phyloP scores from a whole-genome alignment of 257 asterid species.

The Ilex asprella region DNA sequence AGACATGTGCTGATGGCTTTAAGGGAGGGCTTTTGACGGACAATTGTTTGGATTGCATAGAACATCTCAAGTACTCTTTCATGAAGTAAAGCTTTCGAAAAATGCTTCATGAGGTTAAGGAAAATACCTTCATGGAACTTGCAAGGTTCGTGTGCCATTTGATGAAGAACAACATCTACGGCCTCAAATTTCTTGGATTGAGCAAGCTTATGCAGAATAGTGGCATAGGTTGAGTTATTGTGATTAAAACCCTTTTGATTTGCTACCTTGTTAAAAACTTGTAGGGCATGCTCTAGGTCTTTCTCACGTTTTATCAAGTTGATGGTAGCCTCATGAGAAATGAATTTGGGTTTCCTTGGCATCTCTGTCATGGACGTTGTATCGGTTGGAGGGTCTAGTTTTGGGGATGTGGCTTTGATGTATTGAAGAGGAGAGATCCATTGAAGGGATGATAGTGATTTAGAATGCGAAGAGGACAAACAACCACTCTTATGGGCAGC shows the following conservation, averaged over 20 bases:
- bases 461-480: constrained; percentile 17
- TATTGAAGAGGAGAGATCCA: constrained; percentile 44
- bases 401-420: constrained; percentile 10
- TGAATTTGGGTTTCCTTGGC: constrained; percentile 40
- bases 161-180: constrained; percentile 64
- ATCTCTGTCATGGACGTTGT: constrained; percentile 11
- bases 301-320: constrained; percentile 52
- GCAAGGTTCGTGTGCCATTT: constrained; percentile 87
- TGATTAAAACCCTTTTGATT: constrained; percentile 72
- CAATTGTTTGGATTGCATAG: constrained; percentile 41
- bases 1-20: constrained; percentile 89
- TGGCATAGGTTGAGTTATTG: constrained; percentile 65
- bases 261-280: constrained; percentile 57
- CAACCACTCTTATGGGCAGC: constrained; percentile 22
- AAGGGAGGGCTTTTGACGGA: constrained; percentile 71
- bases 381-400: constrained; percentile 30
- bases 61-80: constrained; percentile 81
- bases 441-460: constrained; percentile 38
- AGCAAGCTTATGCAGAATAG: constrained; percentile 76
- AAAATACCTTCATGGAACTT: constrained; percentile 79
- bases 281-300: constrained; percentile 56
- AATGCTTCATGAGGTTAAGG: constrained; percentile 86
- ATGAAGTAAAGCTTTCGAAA: constrained; percentile 54
- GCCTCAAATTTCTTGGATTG: constrained; percentile 45
- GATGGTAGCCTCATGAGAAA: constrained; percentile 50